phyloP scores from a whole-genome alignment of 2,329 filamentous ascomycete genomes.

The Blastomyces percursus region DNA sequence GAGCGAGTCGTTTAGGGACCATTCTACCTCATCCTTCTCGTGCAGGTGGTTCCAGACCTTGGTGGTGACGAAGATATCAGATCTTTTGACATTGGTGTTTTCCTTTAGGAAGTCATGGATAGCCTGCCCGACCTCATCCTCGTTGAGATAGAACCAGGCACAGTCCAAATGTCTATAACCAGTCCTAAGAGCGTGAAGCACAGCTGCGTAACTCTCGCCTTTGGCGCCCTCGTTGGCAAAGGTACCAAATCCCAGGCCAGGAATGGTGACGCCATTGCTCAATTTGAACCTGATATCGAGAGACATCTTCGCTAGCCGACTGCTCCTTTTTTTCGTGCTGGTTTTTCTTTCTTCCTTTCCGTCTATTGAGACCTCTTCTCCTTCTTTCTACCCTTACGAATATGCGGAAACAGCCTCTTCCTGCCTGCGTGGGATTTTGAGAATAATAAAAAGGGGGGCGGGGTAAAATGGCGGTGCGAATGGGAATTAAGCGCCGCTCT shows the following conservation, averaged over 20 bases:
- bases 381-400: background rate
- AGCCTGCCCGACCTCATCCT: conserved; percentile 43
- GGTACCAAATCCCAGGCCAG: conserved; percentile 54
- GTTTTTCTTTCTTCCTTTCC: background rate
- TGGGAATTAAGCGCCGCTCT: background rate
- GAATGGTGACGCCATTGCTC: conserved; percentile 50
- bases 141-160: conserved; percentile 46
- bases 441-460: background rate
- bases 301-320: conserved; percentile 40
- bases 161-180: conserved; percentile 48
- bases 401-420: background rate
- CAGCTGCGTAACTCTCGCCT: conserved; percentile 48
- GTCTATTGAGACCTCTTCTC: background rate
- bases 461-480: background rate
- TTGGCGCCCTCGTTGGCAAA: conserved; percentile 52
- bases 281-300: conserved; percentile 42
- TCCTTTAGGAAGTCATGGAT: conserved; percentile 46
- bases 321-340: background rate
- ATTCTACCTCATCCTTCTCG: conserved; percentile 37
- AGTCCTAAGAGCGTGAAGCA: conserved; percentile 38
- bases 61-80: conserved; percentile 42
- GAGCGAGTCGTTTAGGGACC: conserved; percentile 50
- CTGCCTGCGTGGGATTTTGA: background rate
- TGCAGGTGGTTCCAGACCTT: conserved; percentile 46
- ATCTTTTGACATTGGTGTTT: conserved; percentile 37